A percentile compares a stretch with the other conserved stretches of the same genome.
These are phyloP conservation scores for Ophiostoma montium DNA, from an alignment of 2,329 filamentous ascomycete species.

Conservation along the genomic window DNA sequence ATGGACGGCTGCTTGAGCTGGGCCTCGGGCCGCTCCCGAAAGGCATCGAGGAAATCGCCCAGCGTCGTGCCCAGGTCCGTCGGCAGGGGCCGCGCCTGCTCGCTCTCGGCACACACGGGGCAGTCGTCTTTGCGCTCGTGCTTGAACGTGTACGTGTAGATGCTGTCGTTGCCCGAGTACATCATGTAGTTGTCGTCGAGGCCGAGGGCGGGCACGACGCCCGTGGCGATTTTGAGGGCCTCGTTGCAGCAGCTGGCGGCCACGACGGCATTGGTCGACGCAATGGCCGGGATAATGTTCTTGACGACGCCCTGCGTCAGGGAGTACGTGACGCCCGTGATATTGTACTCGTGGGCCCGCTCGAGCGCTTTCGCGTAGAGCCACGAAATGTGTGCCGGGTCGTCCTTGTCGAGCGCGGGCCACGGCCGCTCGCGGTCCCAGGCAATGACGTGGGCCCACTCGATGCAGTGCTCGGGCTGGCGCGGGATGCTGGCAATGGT, in stretches of 20 bases:
- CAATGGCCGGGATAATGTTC: constrained; percentile 98
- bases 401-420: constrained; percentile 80
- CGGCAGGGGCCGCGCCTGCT: constrained; percentile 59
- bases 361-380: constrained; percentile 72
- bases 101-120: constrained; percentile 64
- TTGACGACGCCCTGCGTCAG: constrained; percentile 97
- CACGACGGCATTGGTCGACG: constrained; percentile 93
- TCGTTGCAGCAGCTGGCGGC: constrained; percentile 95
- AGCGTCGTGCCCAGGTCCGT: constrained; percentile 61
- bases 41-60: constrained; percentile 69
- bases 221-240: constrained; percentile 84
- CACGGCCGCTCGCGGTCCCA: constrained; percentile 84
- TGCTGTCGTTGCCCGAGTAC: constrained; percentile 90
- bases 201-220: constrained; percentile 65
- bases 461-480: constrained; percentile 94
- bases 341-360: constrained; percentile 78
- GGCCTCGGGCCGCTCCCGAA: constrained; percentile 71
- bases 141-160: constrained; percentile 96
- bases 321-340: constrained; percentile 83
- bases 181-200: constrained; percentile 92
- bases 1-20: constrained; percentile 92
- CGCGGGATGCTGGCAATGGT: constrained; percentile 92
- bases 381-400: constrained; percentile 96
- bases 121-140: constrained; percentile 92
- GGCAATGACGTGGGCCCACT: constrained; percentile 97